Percentiles rank a stretch among this genome's conserved stretches.
Conservation (phyloP, 1,284 basidiomycete species). For the Sanghuangporus baumii region DNA sequence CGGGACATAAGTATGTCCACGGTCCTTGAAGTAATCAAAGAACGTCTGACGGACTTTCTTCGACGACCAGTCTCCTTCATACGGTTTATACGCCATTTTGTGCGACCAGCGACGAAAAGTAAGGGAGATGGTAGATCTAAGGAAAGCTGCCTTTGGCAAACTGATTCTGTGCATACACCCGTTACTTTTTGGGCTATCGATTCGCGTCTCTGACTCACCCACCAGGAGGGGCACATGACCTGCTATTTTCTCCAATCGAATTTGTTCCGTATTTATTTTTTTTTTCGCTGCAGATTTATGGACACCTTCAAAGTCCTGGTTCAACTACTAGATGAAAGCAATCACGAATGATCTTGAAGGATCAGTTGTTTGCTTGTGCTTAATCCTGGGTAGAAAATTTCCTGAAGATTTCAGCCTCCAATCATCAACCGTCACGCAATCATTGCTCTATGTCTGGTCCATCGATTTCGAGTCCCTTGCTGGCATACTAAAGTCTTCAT, state of each 20-base stretch:
- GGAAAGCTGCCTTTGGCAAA: background rate
- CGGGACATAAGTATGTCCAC: conserved; percentile 87
- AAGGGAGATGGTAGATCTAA: background rate
- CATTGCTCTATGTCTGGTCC: background rate
- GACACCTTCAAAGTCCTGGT: no score
- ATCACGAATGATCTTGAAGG: no score
- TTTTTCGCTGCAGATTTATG: no score
- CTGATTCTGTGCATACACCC: background rate
- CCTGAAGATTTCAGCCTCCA: no score
- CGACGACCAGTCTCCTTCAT: conserved; percentile 58
- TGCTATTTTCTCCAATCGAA: background rate
- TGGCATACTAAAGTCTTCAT: background rate
- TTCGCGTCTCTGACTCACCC: conserved; percentile 14
- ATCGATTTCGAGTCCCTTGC: background rate
- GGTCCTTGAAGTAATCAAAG: conserved; percentile 75
- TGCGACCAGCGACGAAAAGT: background rate
- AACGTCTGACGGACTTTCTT: conserved; percentile 67
- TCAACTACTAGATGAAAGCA: no score
- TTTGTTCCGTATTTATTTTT: background rate
- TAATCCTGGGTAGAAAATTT: no score
- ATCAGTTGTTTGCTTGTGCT: no score
- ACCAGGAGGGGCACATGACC: background rate
- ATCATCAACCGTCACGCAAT: background rate
- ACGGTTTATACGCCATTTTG: conserved; percentile 14
- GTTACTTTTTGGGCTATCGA: conserved; percentile 10